phyloP scores from a whole-genome alignment of 768 basidiomycete species.

The Lactifluus rugatus region DNA sequence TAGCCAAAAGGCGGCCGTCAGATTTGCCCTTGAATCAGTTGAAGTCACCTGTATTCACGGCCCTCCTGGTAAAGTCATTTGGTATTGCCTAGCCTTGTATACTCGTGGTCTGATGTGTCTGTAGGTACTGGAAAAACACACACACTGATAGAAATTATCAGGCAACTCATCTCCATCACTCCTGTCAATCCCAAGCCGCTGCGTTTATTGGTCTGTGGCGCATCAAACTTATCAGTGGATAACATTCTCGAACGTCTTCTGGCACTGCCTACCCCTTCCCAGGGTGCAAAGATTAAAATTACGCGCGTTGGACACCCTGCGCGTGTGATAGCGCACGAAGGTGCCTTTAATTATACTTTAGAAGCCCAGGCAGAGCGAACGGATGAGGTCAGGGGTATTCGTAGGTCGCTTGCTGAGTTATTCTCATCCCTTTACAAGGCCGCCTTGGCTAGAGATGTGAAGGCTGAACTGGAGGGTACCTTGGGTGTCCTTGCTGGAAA shows the following conservation, averaged over 20 bases:
- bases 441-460: constrained; percentile 79
- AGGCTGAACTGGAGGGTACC: constrained; percentile 67
- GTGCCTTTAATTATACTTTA: constrained; percentile 55
- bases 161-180: constrained; percentile 55
- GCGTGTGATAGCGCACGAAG: constrained; percentile 67
- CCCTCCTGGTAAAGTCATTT: constrained; percentile 63
- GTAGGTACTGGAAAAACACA: constrained; percentile 91
- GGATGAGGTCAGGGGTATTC: constrained; percentile 43
- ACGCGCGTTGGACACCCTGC: constrained; percentile 97
- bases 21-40: constrained; percentile 67
- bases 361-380: constrained; percentile 65
- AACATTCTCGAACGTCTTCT: constrained; percentile 87
- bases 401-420: neutral
- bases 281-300: constrained; percentile 45
- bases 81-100: neutral
- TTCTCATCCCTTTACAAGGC: constrained; percentile 35
- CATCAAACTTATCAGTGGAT: constrained; percentile 91
- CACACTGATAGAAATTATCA: constrained; percentile 87
- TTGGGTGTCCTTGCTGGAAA: constrained; percentile 59
- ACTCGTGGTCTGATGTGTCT: neutral
- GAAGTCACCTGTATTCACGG: constrained; percentile 94
- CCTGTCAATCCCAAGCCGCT: constrained; percentile 40
- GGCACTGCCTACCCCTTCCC: constrained; percentile 43
- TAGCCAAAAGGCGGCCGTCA: constrained; percentile 77
- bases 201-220: constrained; percentile 81